Percentiles rank a stretch among this genome's conserved stretches.
Evolutionary conservation across 2,329 filamentous ascomycete species (phyloP).

Genomic region (Trichoderma breve): DNA sequence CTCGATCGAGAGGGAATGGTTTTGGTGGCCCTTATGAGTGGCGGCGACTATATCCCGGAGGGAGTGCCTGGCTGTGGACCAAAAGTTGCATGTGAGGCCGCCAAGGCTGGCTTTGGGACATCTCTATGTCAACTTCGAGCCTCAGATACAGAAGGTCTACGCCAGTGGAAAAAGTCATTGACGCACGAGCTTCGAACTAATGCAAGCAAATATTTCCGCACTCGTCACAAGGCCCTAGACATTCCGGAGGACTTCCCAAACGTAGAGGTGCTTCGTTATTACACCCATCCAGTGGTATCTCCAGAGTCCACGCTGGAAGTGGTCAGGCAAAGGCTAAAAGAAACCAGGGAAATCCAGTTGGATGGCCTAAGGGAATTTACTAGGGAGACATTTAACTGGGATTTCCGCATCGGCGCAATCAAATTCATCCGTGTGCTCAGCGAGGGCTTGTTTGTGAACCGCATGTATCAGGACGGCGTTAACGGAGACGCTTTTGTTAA

Average conservation of each 20-base stretch:
- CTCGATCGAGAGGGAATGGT: constrained; percentile 89
- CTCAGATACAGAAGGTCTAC: constrained; percentile 58
- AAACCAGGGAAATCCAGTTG: constrained; percentile 30
- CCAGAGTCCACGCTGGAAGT: constrained; percentile 45
- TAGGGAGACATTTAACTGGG: constrained; percentile 83
- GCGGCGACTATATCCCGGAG: constrained; percentile 88
- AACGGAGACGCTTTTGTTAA: constrained; percentile 53
- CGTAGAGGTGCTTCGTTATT: constrained; percentile 75
- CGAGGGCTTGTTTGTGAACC: constrained; percentile 68
- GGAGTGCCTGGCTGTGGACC: constrained; percentile 85
- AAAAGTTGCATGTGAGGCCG: constrained; percentile 86
- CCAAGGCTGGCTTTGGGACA: constrained; percentile 79
- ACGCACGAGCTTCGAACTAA: constrained; percentile 79
- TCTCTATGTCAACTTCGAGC: constrained; percentile 66
- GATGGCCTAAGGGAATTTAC: constrained; percentile 69
- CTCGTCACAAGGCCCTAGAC: constrained; percentile 67
- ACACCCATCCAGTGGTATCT: constrained; percentile 84
- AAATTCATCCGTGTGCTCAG: constrained; percentile 82
- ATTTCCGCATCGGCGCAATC: constrained; percentile 70
- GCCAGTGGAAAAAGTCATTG: constrained; percentile 69
- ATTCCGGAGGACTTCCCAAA: constrained; percentile 84
- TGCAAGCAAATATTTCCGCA: constrained; percentile 74
- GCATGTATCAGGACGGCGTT: constrained; percentile 37
- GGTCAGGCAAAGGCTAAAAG: constrained; percentile 29
- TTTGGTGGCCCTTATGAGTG: constrained; percentile 88